Conservation (phyloP, 2,329 filamentous ascomycete species). For the Fusarium transvaalense region DNA sequence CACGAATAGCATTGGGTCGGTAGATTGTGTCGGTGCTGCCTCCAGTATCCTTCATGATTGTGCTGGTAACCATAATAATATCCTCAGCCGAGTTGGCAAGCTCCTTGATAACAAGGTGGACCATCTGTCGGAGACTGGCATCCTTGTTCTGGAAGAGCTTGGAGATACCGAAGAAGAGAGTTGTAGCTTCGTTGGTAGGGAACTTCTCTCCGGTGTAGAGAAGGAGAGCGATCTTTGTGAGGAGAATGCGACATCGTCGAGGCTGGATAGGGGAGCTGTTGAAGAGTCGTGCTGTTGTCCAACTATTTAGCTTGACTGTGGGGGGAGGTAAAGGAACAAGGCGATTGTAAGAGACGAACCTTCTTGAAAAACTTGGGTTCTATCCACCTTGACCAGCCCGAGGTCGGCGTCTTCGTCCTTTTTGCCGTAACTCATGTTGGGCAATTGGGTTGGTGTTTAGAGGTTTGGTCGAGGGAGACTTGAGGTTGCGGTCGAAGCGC, state of each 20-base stretch:
- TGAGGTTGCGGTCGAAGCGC: slow-evolving; percentile 51
- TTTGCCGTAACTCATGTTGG: slow-evolving; percentile 95
- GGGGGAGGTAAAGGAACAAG: slow-evolving; percentile 48
- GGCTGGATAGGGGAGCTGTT: slow-evolving; percentile 97
- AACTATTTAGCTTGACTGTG: slow-evolving; percentile 53
- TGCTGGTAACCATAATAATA: slow-evolving; percentile 99
- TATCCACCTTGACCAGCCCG: slow-evolving; percentile 95
- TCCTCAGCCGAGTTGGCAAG: slow-evolving; percentile 94
- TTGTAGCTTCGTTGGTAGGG: slow-evolving; percentile 96
- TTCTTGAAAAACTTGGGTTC: slow-evolving; percentile 98
- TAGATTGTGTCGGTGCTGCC: slow-evolving; percentile 94
- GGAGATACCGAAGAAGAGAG: slow-evolving; percentile 98
- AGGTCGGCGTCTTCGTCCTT: slow-evolving; percentile 98
- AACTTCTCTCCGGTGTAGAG: slow-evolving; percentile 98
- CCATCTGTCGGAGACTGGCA: slow-evolving; percentile 97
- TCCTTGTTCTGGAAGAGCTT: slow-evolving; percentile 99
- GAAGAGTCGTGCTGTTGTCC: slow-evolving; percentile 89
- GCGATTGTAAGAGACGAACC: slow-evolving; percentile 68
- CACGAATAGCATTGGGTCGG: slow-evolving; percentile 94
- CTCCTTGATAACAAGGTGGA: slow-evolving; percentile 98
- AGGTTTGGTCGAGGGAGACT: slow-evolving; percentile 52
- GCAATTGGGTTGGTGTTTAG: slow-evolving; percentile 53
- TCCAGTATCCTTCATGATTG: slow-evolving; percentile 99
- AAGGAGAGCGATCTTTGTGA: slow-evolving; percentile 96
- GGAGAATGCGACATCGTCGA: slow-evolving; percentile 94